Evolutionary conservation across 768 basidiomycete genomes (phyloP).

Genomic region (Dentipellis fragilis): DNA sequence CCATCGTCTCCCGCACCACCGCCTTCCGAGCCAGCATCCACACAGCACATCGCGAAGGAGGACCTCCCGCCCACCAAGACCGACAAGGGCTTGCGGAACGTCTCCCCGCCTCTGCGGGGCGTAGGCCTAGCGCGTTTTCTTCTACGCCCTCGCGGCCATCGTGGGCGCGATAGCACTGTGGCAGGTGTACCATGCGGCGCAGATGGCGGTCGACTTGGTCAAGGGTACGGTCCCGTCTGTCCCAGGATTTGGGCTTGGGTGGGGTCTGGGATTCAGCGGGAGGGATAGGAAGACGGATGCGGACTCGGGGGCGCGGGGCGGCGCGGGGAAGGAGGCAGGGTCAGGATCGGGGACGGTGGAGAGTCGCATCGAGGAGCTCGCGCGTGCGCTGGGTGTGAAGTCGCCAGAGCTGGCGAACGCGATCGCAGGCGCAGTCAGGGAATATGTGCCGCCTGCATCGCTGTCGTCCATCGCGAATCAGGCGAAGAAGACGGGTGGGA

Average conservation of each 20-base stretch:
- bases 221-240: neutral
- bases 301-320: neutral
- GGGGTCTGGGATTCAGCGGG: neutral
- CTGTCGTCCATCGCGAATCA: slow-evolving; percentile 38
- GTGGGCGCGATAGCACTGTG: slow-evolving; percentile 3
- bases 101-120: slow-evolving; percentile 4
- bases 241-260: neutral
- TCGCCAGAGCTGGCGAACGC: slow-evolving; percentile 52
- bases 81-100: slow-evolving; percentile 1
- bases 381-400: slow-evolving; percentile 51
- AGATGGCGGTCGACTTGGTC: slow-evolving; percentile 1
- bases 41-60: neutral
- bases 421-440: slow-evolving; percentile 48
- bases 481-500: slow-evolving; percentile 32
- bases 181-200: slow-evolving; percentile 5
- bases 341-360: slow-evolving; percentile 27
- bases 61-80: slow-evolving; percentile 6
- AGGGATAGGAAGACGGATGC: neutral
- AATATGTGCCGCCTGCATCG: slow-evolving; percentile 51
- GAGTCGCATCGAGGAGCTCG: slow-evolving; percentile 47
- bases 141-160: slow-evolving; percentile 3
- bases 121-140: slow-evolving; percentile 2
- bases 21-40: neutral
- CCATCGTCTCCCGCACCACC: neutral
- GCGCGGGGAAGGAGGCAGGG: neutral